Evolutionary conservation across 495 filamentous ascomycete species (phyloP), one percentile per base, ranked within the genome.

Genomic region (Emericellopsis terricola): DNA sequence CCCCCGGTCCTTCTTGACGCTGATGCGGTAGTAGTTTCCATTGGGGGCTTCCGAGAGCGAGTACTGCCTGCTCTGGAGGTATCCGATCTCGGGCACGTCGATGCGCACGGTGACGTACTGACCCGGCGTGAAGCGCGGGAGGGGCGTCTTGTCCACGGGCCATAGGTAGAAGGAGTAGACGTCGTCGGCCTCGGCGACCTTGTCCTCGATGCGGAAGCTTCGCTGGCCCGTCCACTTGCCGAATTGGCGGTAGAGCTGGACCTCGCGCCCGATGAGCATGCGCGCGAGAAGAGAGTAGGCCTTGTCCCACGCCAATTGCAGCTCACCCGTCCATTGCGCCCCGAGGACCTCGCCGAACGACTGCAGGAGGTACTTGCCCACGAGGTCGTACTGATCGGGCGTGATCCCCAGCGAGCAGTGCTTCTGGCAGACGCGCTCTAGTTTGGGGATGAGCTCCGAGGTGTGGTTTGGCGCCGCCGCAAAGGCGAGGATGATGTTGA

Each of bases 231-330:
- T 59, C 77, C 77, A 81, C 30, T 53, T 56, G 24, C 57, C 48
- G 39, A 62, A 64, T 13, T 64, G 49, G 16, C 61, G 46, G 52
- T 78, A 78, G 18, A 81, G 49, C 38, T 73, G 55, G 21, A 52
- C 53, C 39, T 84, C 78, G 14, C 64, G 62, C 18, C 50, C 58
- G 49, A 81, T 81, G 57, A 81, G 69, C 41, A 82, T 60, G 49
- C 75, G 61, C 33, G 78, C 78, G 2, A 82, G 62, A 41, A 76
- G 56, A 59, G 64, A 71, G 52, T 82, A 82, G n/a, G 78, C 78
- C 23, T 63, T 57, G 4, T 55, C 67, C 78, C 78, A 83, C 15
- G 76, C 77, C 13, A 63, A 59, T 34, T 64, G 64, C 34, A 78
- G 65, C 11, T 70, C 61, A 0, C 62, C 58, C n/a, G 76, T 81